Conservation (phyloP, 2,329 filamentous ascomycete genomes). For the Paecilomyces sp. region DNA sequence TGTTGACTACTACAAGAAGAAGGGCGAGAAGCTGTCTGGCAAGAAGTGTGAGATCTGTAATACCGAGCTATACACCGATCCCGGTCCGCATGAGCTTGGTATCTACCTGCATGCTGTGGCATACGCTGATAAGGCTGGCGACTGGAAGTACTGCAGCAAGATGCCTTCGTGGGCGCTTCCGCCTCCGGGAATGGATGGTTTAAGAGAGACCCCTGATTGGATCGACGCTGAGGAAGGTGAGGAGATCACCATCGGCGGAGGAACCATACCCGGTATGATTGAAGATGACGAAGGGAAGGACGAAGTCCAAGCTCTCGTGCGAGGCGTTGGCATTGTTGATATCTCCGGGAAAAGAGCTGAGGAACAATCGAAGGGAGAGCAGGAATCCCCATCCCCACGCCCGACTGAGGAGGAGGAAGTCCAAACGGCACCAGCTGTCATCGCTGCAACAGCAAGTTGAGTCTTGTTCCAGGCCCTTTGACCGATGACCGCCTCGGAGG, state of each 20-base stretch:
- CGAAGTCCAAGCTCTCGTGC: constrained; percentile 22
- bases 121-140: constrained; percentile 75
- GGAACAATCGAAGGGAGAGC: constrained; percentile 2
- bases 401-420: not conserved
- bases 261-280: constrained; percentile 19
- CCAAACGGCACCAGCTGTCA: not conserved
- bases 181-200: constrained; percentile 64
- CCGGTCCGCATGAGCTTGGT: constrained; percentile 79
- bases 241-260: constrained; percentile 32
- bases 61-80: constrained; percentile 88
- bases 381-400: not conserved
- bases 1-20: constrained; percentile 78
- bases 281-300: constrained; percentile 11
- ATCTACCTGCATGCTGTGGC: constrained; percentile 89
- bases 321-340: constrained; percentile 28
- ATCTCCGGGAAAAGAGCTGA: constrained; percentile 12
- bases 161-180: constrained; percentile 84
- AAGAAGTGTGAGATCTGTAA: constrained; percentile 72
- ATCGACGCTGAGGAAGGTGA: constrained; percentile 28
- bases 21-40: constrained; percentile 90
- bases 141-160: constrained; percentile 80
- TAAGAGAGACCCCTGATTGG: constrained; percentile 55
- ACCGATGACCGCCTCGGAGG: not conserved
- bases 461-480: not conserved
- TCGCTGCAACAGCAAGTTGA: not conserved